Evolutionary conservation across 768 basidiomycete genomes (phyloP), one percentile per base, ranked within the genome.

Genomic region (Boletus huronensis): DNA sequence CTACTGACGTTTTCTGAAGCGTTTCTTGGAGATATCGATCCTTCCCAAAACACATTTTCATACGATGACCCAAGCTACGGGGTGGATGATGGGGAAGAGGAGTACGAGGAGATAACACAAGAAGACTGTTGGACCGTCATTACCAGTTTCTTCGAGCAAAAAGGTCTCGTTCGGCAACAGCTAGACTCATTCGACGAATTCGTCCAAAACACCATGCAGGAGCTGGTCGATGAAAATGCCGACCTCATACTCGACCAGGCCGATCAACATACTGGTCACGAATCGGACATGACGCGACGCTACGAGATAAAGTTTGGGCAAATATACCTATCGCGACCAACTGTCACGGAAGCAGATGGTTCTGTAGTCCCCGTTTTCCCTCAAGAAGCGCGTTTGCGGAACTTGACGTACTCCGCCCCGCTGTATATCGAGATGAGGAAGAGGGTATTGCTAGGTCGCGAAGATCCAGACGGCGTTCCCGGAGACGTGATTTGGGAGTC

Each of bases 171-270:
- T 50, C 84, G 93, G 45, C 97, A 99, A 70, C 97, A 99, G 70
- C 84, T 98, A 50, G 94, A 96, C 75, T 95, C 92, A 11, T 99
- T 96, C 73, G 94, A 99, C 70, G 96, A 98, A 74, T 99, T 98
- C 66, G 92, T 99, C 32, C 93, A 98, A 69, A 98, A 98, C 64
- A 98, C 94, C 14, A 97, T 99, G 94, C 96, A 98, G 73, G 97
- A 98, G 70, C 80, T 99, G 25, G 95, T 99, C 21, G 97, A 98
- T 70, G 97, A 99, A 75, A 92, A 92, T 60, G 75, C 87, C n/a
- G 92, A 93, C 64, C 83, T 99, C 66, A 94, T 96, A 60, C 78
- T 99, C 45, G 96, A 98, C 74, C 97, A 98, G 73, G 89, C 89
- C 48, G 88, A 92, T 70, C 97, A 99, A 72, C 93, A 97, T 70